These are phyloP conservation scores for Leishmania major DNA, from an alignment of 208 protist genomes.

Conservation along the genomic window DNA sequence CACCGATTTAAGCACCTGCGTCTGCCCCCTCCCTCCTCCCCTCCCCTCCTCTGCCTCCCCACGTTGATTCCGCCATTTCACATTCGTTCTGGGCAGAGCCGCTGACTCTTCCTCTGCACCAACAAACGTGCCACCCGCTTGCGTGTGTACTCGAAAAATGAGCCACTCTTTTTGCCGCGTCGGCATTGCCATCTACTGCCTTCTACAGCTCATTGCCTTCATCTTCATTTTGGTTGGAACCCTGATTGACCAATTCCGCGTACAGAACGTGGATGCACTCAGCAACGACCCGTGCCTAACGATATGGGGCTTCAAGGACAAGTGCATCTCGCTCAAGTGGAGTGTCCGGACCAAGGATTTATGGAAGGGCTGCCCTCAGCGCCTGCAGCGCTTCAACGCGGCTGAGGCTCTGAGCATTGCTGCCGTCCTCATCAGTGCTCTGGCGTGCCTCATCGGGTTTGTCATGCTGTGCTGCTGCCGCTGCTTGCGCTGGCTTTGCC, in stretches of 20 bases:
- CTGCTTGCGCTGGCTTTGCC: constrained; percentile 44
- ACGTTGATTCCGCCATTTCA: background rate
- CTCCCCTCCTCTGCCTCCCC: background rate
- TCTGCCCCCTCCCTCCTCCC: background rate
- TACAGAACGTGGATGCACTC: constrained; percentile 16
- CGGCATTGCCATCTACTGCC: constrained; percentile 33
- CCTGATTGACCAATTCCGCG: constrained; percentile 50
- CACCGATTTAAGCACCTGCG: background rate
- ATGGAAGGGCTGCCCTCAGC: constrained; percentile 29
- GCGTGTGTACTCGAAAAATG: constrained; percentile 7
- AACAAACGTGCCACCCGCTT: background rate
- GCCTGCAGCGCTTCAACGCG: constrained; percentile 36
- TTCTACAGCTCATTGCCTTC: constrained; percentile 44
- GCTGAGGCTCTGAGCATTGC: constrained; percentile 49
- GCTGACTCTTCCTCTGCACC: background rate
- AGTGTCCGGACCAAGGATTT: constrained; percentile 9
- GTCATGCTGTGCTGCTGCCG: constrained; percentile 51
- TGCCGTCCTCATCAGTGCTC: constrained; percentile 29
- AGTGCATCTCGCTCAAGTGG: constrained; percentile 42
- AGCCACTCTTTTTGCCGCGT: constrained; percentile 22
- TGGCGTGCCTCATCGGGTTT: constrained; percentile 38
- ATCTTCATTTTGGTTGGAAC: constrained; percentile 52
- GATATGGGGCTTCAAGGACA: constrained; percentile 52
- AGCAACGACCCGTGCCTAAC: constrained; percentile 48
- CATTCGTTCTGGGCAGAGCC: background rate